phyloP scores from a whole-genome alignment of 139 green algal genomes.

The Picochlorum sp. region DNA sequence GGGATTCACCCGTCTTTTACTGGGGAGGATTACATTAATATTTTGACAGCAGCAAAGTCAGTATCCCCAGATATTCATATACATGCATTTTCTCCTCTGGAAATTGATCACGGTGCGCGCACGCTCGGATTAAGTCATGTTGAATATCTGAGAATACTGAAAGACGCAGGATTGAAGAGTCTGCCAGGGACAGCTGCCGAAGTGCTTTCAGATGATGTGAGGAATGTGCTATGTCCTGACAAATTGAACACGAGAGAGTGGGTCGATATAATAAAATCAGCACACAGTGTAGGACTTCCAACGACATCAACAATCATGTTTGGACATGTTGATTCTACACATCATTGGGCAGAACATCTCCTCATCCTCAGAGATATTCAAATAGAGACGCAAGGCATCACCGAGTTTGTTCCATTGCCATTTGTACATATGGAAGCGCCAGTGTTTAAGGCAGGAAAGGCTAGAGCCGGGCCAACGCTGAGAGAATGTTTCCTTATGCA shows the following conservation, averaged over 20 bases:
- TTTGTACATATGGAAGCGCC: constrained; percentile 92
- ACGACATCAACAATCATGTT: constrained; percentile 90
- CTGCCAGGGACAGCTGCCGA: constrained; percentile 85
- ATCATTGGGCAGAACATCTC: constrained; percentile 65
- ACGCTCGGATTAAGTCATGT: constrained; percentile 41
- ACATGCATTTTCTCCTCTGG: constrained; percentile 72
- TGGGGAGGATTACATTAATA: constrained; percentile 60
- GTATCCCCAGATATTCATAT: constrained; percentile 73
- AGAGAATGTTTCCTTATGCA: constrained; percentile 74
- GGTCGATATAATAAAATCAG: constrained; percentile 46
- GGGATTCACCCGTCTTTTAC: constrained; percentile 87
- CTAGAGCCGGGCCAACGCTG: constrained; percentile 65
- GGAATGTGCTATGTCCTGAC: constrained; percentile 71
- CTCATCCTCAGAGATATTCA: constrained; percentile 50
- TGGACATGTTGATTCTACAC: constrained; percentile 57
- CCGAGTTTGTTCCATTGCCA: constrained; percentile 87
- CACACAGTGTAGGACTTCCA: constrained; percentile 60
- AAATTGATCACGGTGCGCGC: constrained; percentile 53
- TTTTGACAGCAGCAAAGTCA: constrained; percentile 62
- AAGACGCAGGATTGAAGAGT: constrained; percentile 58
- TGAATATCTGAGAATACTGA: constrained; percentile 43
- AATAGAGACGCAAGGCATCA: constrained; percentile 38
- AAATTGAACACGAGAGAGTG: constrained; percentile 64
- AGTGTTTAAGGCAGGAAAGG: constrained; percentile 51
- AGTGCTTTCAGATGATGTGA: constrained; percentile 63